Evolutionary conservation across 2,329 filamentous ascomycete genomes (phyloP).

Genomic region (Cercospora zeina): DNA sequence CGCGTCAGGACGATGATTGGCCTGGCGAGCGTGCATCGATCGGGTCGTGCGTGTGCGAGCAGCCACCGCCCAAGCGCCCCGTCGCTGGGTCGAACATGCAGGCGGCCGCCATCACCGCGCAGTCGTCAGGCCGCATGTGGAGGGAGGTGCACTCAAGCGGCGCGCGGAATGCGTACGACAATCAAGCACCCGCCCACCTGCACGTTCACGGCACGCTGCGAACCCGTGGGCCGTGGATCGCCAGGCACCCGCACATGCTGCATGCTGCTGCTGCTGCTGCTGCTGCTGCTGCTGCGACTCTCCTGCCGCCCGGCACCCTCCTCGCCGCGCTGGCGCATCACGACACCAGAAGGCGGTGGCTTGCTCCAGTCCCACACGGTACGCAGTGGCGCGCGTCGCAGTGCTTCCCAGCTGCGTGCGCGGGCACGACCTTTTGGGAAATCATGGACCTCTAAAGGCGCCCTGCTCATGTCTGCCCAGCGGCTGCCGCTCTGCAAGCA

Average conservation of each 20-base stretch:
- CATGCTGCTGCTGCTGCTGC: no score
- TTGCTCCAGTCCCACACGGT: conserved; percentile 36
- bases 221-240: conserved; percentile 28
- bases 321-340: conserved; percentile 17
- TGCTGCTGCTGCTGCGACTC: no score
- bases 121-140: conserved; percentile 27
- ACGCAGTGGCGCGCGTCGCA: conserved; percentile 38
- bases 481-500: conserved; percentile 28
- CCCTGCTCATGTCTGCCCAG: conserved; percentile 29
- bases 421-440: conserved; percentile 36
- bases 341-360: conserved; percentile 17
- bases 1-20: conserved; percentile 7
- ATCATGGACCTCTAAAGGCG: conserved; percentile 33
- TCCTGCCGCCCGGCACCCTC: conserved; percentile 18
- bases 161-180: conserved; percentile 37
- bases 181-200: conserved; percentile 27
- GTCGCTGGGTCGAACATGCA: conserved; percentile 35
- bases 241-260: conserved; percentile 30
- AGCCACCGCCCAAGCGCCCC: conserved; percentile 33
- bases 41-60: conserved; percentile 23
- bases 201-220: conserved; percentile 31
- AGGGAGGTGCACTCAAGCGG: background rate
- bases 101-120: conserved; percentile 37
- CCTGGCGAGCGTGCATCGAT: background rate
- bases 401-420: conserved; percentile 34